phyloP scores from a whole-genome alignment of 2,329 filamentous ascomycete genomes.

The Sclerotinia spermophila region DNA sequence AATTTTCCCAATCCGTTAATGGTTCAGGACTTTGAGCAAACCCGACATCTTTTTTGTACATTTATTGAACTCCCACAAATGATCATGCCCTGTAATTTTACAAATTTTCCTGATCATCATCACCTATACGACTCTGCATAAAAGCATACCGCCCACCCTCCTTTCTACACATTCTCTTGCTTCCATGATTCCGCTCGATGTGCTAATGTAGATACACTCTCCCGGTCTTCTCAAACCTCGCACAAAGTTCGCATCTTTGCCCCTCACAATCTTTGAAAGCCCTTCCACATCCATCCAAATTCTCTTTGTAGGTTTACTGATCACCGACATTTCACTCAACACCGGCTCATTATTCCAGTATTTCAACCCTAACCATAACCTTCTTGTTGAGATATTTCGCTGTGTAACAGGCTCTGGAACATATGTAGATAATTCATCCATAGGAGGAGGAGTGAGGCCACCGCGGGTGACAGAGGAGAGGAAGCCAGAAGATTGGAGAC shows the following conservation, averaged over 20 bases:
- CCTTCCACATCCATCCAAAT: slow-evolving; percentile 59
- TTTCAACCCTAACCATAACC: slow-evolving; percentile 70
- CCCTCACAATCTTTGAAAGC: slow-evolving; percentile 55
- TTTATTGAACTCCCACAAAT: slow-evolving; percentile 14
- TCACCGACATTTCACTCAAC: slow-evolving; percentile 57
- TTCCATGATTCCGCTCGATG: slow-evolving; percentile 65
- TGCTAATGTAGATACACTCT: slow-evolving; percentile 66
- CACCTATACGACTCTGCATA: slow-evolving; percentile 56
- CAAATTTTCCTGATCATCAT: slow-evolving; percentile 8
- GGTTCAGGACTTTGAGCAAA: neutral
- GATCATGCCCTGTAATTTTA: slow-evolving; percentile 14
- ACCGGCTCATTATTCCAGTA: slow-evolving; percentile 71
- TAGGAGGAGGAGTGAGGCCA: slow-evolving; percentile 53
- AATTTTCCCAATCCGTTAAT: neutral
- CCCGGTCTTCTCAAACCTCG: slow-evolving; percentile 61
- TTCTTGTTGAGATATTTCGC: slow-evolving; percentile 57
- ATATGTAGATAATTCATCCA: slow-evolving; percentile 46
- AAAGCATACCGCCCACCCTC: slow-evolving; percentile 62
- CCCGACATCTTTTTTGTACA: slow-evolving; percentile 8
- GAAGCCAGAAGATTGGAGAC: slow-evolving; percentile 66
- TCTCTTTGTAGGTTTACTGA: slow-evolving; percentile 65
- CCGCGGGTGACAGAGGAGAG: slow-evolving; percentile 64
- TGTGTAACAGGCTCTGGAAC: slow-evolving; percentile 51
- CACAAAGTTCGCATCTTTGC: slow-evolving; percentile 56
- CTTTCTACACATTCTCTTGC: slow-evolving; percentile 67